Conservation (phyloP, 2,329 filamentous ascomycete genomes). For the Fusarium lyarnte region DNA sequence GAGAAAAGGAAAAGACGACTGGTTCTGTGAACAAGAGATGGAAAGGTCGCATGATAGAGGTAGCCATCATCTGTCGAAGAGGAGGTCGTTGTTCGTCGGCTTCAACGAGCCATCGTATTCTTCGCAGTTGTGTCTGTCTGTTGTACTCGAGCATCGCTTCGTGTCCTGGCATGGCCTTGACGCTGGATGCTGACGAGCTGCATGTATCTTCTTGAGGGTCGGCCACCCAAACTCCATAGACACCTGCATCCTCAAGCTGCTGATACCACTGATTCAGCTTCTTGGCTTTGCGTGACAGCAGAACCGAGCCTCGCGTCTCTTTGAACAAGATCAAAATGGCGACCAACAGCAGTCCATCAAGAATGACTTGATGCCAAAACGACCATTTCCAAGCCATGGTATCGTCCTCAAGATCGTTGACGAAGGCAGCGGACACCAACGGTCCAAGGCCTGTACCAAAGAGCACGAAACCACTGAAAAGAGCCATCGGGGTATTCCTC, state of each 20-base stretch:
- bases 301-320: slow-evolving; percentile 83
- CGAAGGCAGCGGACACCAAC: slow-evolving; percentile 74
- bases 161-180: slow-evolving; percentile 21
- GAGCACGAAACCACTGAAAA: slow-evolving; percentile 83
- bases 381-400: slow-evolving; percentile 80
- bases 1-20: slow-evolving; percentile 84
- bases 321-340: slow-evolving; percentile 76
- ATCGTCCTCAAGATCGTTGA: slow-evolving; percentile 62
- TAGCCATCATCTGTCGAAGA: slow-evolving; percentile 73
- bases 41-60: slow-evolving; percentile 82
- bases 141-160: slow-evolving; percentile 12
- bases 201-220: slow-evolving; percentile 10
- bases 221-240: slow-evolving; percentile 58
- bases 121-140: slow-evolving; percentile 41
- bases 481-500: slow-evolving; percentile 87
- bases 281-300: slow-evolving; percentile 79
- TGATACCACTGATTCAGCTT: slow-evolving; percentile 83
- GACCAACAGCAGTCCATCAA: slow-evolving; percentile 67
- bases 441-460: slow-evolving; percentile 84
- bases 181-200: slow-evolving; percentile 37
- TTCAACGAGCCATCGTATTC: slow-evolving; percentile 82
- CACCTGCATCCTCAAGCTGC: slow-evolving; percentile 71
- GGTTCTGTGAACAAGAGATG: slow-evolving; percentile 79
- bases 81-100: slow-evolving; percentile 80
- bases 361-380: slow-evolving; percentile 85